Evolutionary conservation across 371 early-diverging fungal species (phyloP).

Genomic region (Lichtheimia ramosa): DNA sequence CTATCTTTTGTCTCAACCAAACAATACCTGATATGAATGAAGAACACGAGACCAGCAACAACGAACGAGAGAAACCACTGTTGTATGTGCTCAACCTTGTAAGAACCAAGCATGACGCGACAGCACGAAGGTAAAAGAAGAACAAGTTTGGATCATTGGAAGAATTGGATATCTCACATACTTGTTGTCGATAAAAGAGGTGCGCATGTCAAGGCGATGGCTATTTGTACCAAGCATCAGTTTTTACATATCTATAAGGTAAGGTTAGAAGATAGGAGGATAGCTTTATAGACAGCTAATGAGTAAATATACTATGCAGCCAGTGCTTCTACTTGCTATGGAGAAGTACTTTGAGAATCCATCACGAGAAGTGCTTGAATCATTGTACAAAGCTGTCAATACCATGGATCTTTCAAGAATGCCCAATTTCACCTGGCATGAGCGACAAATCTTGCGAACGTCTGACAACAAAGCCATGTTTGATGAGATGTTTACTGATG

Average conservation of each 20-base stretch:
- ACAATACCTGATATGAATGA: constrained; percentile 57
- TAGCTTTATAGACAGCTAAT: no score
- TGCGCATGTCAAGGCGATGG: constrained; percentile 92
- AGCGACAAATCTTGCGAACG: constrained; percentile 75
- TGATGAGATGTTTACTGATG: constrained; percentile 73
- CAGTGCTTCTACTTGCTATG: constrained; percentile 84
- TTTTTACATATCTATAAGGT: constrained; percentile 94
- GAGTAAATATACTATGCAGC: constrained; percentile 46
- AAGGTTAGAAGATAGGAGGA: background rate
- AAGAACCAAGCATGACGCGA: constrained; percentile 82
- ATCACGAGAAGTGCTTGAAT: constrained; percentile 69
- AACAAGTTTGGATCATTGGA: background rate
- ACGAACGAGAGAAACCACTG: constrained; percentile 61
- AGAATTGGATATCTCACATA: background rate
- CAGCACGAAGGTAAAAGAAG: constrained; percentile 63
- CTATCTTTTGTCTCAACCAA: constrained; percentile 88
- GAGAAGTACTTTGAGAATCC: constrained; percentile 89
- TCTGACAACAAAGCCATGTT: constrained; percentile 83
- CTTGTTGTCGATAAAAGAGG: constrained; percentile 55
- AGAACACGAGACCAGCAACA: constrained; percentile 2
- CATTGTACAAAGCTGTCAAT: constrained; percentile 82
- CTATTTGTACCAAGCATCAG: constrained; percentile 85
- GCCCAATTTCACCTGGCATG: constrained; percentile 77
- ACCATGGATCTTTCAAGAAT: constrained; percentile 81
- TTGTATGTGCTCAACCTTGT: constrained; percentile 90